Conservation (phyloP, 306 rosid species). For the Quercus mongolica region DNA sequence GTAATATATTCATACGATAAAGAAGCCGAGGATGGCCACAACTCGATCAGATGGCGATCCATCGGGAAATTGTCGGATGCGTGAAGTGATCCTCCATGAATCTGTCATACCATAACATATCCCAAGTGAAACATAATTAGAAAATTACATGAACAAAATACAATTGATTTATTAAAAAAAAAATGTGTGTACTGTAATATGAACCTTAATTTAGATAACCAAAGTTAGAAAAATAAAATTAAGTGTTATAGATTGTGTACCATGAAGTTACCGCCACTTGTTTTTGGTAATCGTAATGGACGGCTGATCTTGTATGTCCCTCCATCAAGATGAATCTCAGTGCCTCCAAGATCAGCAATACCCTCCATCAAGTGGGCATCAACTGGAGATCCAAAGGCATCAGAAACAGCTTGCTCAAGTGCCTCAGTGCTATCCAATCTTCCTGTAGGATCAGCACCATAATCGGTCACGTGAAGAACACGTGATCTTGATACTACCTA, state of each 20-base stretch:
- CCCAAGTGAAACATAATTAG: not conserved
- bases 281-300: constrained; percentile 27
- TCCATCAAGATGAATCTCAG: constrained; percentile 42
- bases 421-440: constrained; percentile 39
- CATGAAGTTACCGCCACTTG: constrained; percentile 33
- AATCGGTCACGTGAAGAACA: constrained; percentile 28
- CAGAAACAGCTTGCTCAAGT: constrained; percentile 26
- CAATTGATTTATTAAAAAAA: not conserved
- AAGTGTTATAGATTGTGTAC: not conserved
- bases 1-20: constrained; percentile 27
- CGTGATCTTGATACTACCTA: constrained; percentile 16
- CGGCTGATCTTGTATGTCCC: constrained; percentile 42
- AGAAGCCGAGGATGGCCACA: constrained; percentile 14
- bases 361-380: constrained; percentile 29
- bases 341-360: constrained; percentile 35
- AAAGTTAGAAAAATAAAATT: not conserved
- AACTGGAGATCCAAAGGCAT: constrained; percentile 17
- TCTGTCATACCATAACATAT: constrained; percentile 10
- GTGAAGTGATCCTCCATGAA: constrained; percentile 43
- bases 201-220: too few species aligned
- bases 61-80: constrained; percentile 31
- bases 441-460: constrained; percentile 48
- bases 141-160: not conserved
- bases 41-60: constrained; percentile 34
- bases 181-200: too few species aligned